A percentile compares a stretch with the other conserved stretches of the same genome.
Evolutionary conservation across 1,139 yeast species (phyloP).

Genomic region (Suhomyces anneliseae): DNA sequence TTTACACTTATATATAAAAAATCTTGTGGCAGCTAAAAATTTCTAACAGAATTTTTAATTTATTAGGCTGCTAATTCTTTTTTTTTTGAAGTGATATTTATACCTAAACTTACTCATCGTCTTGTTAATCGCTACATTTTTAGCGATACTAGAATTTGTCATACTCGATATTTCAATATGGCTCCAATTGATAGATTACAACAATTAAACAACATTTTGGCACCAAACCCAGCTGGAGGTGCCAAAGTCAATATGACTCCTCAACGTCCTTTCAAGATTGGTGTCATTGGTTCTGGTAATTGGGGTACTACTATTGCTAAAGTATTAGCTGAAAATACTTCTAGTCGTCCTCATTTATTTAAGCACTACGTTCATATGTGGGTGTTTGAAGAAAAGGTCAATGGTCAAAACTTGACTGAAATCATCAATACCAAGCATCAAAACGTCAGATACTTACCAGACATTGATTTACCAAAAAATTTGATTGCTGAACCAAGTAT

Average conservation of each 20-base stretch:
- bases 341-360: conserved; percentile 41
- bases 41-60: too few species aligned
- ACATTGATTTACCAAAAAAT: conserved; percentile 43
- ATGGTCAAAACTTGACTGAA: conserved; percentile 45
- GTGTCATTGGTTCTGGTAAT: conserved; percentile 50
- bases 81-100: not conserved
- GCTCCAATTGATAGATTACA: conserved; percentile 38
- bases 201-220: conserved; percentile 39
- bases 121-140: not conserved
- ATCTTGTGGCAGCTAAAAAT: too few species aligned
- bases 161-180: conserved; percentile 1
- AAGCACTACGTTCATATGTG: conserved; percentile 45
- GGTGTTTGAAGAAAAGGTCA: conserved; percentile 47
- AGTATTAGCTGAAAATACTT: conserved; percentile 46
- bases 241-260: conserved; percentile 23
- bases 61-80: too few species aligned
- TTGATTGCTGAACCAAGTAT: conserved; percentile 43
- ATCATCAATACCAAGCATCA: conserved; percentile 47
- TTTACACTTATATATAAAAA: too few species aligned
- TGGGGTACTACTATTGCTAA: conserved; percentile 55
- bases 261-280: conserved; percentile 38
- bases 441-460: conserved; percentile 49
- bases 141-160: not conserved
- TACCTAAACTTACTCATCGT: not conserved
- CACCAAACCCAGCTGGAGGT: conserved; percentile 21